Evolutionary conservation across 78 protist species (phyloP).

Genomic region (Bodo saltans): DNA sequence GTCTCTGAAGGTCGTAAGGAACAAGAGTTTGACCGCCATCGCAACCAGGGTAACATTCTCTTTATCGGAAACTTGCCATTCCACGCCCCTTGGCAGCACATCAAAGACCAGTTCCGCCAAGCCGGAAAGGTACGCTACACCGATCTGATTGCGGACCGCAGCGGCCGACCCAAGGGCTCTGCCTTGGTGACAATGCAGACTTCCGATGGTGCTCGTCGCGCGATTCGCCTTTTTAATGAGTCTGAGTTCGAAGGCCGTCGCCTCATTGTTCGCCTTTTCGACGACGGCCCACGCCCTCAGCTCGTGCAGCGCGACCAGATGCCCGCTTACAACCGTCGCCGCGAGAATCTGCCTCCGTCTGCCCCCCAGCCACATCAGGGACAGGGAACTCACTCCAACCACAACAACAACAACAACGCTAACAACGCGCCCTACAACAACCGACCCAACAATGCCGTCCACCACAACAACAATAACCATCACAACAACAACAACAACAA

Average conservation of each 20-base stretch:
- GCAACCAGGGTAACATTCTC: no score
- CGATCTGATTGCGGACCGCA: background rate
- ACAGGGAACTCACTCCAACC: background rate
- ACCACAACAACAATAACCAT: background rate
- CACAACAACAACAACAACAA: background rate
- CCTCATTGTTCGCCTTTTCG: background rate
- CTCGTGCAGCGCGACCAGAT: background rate
- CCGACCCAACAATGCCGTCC: background rate
- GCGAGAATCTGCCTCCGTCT: no score
- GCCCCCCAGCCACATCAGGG: background rate
- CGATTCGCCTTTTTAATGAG: background rate
- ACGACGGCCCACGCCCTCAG: background rate
- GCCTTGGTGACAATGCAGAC: background rate
- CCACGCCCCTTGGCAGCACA: background rate
- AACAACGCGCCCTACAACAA: background rate
- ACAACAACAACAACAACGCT: background rate
- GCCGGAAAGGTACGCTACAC: background rate
- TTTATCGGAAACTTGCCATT: background rate
- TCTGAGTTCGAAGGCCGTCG: background rate
- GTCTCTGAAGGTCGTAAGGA: no score
- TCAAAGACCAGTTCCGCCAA: background rate
- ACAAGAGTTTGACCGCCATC: no score
- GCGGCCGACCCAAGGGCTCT: background rate
- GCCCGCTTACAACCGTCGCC: no score
- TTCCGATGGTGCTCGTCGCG: background rate